phyloP scores from a whole-genome alignment of 192 early-diverging fungal species.

The Geosiphon pyriformis region DNA sequence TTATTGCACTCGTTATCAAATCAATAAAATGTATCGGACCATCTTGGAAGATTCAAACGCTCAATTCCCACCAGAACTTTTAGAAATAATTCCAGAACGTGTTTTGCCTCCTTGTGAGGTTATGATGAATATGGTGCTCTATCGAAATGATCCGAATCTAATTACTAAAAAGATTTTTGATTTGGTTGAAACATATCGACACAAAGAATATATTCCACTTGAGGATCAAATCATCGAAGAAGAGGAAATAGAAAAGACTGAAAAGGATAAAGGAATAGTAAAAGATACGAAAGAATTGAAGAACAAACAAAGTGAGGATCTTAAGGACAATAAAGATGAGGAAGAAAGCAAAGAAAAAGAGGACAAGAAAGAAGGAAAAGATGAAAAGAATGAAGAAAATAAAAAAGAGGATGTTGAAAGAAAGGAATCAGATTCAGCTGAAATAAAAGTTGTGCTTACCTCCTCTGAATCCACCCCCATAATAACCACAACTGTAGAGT shows the following conservation, averaged over 20 bases:
- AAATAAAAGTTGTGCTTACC: too few relatives aligned
- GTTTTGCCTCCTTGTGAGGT: constrained; percentile 55
- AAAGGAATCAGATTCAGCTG: too few relatives aligned
- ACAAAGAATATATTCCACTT: background rate
- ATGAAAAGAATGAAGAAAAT: too few relatives aligned
- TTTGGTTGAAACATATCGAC: constrained; percentile 3
- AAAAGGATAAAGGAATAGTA: background rate
- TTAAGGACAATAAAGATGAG: too few relatives aligned
- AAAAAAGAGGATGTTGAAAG: too few relatives aligned
- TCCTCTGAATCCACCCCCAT: too few relatives aligned
- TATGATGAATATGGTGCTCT: constrained; percentile 51
- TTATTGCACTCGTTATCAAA: constrained; percentile 55
- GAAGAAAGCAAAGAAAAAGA: too few relatives aligned
- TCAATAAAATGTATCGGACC: constrained; percentile 43
- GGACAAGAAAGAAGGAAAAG: too few relatives aligned
- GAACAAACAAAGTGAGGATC: too few relatives aligned
- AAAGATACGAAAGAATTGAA: too few relatives aligned
- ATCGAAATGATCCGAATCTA: constrained; percentile 25
- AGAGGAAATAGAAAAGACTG: background rate
- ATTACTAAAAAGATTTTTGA: constrained; percentile 27
- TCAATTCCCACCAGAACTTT: constrained; percentile 20
- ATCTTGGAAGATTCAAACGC: constrained; percentile 32
- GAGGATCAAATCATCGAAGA: background rate
- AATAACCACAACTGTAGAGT: too few relatives aligned
- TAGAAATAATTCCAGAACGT: constrained; percentile 33